Base-by-base conservation (phyloP, 129 eudicot species). In the Helianthus tuberosus region DNA sequence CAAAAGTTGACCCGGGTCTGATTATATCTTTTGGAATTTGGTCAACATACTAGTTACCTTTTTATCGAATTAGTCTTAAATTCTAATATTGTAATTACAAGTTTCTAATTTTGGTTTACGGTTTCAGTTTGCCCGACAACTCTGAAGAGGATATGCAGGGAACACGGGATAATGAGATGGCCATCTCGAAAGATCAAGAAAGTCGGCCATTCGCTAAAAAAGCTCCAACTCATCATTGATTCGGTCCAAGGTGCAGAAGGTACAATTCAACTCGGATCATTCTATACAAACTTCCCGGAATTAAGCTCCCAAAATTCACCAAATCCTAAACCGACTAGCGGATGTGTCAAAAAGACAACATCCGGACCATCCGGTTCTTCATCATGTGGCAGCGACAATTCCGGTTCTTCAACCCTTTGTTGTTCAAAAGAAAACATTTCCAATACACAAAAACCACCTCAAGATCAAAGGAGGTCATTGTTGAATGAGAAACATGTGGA, bases 111-210 rank as follows among this genome's bases (percentile, higher is more conserved):
- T 64, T 32, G 67, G 38, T 66, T 12, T 51, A 14, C 41, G 76
- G 54, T 80, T 74, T 53, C 77, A 75, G 77, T 88, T 82, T 88
- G 89, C 71, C 89, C 93, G 0, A 88, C 93, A 3, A 88, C 93
- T n/a, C 68, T 88, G 84, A 88, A 88, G 81, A 82, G 89, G 75
- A 88, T 88, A 84, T 88, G 93, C 85, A 88, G 93, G 61, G 89
- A 88, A 66, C 93, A 88, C 27, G 93, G 93, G 51, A 88, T 88
- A 13, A 76, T 72, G 75, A 76, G 93, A 69, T 88, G 93, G 93
- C 89, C 93, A 52, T 88, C 93, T 50, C 68, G 89, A 77, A 88
- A 88, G 82, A 88, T 88, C 74, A 84, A 85, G 82, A 87, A 87
- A 79, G 92, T 87, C 12, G 87, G 87, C 8, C 92, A 87, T 74